Evolutionary conservation across 2,329 filamentous ascomycete species (phyloP), one percentile per base, ranked within the genome.

Genomic region (Fusarium sororula): DNA sequence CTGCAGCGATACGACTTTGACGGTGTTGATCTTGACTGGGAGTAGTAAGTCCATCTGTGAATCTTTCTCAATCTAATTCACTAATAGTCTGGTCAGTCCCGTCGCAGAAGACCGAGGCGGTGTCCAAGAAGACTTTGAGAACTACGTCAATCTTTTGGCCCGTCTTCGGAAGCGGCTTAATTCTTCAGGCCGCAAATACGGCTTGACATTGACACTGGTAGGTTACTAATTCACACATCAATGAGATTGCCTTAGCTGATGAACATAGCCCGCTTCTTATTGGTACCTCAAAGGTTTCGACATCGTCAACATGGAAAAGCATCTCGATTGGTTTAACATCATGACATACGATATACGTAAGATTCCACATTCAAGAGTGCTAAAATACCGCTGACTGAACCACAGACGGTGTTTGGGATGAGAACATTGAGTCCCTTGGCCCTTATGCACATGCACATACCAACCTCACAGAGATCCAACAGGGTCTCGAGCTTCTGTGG

Each of bases 291-390:
- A 70, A 0, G 65, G 69, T 4, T 81, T 81, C 14, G 75, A 80
- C 22, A 30, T 81, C 0, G 55, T 63, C n/a, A 47, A 30, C 0
- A 57, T 76, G 20, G 55, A 51, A 0, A 63, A 77, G 6, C 53
- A 77, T 4, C 80, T 80, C 0, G 81, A 85, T 38, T 85, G 76
- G 67, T 74, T 84, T 44, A 87, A 85, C 53, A 28, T 87, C 4
- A 84, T 87, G 80, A 77, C 79, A 0, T 87, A 86, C 42, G 84
- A 87, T 63, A 70, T 82, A 5, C 24, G 24, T 26, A 26, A 26
- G 24, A 24, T 24, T 24, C 24, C 24, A 24, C 24, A 24, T 24
- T 24, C 24, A 24, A 24, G 24, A 24, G 24, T 24, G 24, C 24
- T 24, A 24, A 24, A 24, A 24, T 24, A 24, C 24, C 24, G 24